phyloP scores from a whole-genome alignment of 768 basidiomycete species.

The Tulasnella sp. region DNA sequence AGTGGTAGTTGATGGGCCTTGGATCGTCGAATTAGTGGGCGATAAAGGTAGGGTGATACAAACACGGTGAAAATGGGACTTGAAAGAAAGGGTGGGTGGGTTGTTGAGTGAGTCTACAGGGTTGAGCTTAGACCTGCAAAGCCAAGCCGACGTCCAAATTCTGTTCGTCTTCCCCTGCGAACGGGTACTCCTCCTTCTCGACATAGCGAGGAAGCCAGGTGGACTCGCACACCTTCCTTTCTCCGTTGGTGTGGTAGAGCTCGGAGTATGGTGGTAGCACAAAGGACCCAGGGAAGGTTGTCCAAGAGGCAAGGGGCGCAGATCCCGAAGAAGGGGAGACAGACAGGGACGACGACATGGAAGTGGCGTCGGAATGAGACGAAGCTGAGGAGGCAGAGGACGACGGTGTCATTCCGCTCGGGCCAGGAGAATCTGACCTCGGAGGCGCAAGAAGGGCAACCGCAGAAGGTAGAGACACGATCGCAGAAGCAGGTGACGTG shows the following conservation, averaged over 20 bases:
- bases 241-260: conserved; percentile 61
- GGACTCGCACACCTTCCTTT: conserved; percentile 23
- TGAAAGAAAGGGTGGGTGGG: no score
- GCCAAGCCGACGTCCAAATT: not conserved
- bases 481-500: not conserved
- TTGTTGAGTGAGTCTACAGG: no score
- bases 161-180: not conserved
- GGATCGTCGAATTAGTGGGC: no score
- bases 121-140: not conserved
- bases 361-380: conserved; percentile 16
- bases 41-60: no score
- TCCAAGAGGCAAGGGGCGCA: conserved; percentile 22
- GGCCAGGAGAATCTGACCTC: not conserved
- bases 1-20: no score
- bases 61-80: no score
- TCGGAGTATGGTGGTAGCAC: conserved; percentile 63
- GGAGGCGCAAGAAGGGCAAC: not conserved
- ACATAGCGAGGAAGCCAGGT: conserved; percentile 15
- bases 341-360: not conserved
- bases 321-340: not conserved
- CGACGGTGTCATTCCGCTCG: conserved; percentile 27
- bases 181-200: conserved; percentile 14
- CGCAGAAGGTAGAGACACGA: not conserved
- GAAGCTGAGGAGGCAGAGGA: conserved; percentile 37
- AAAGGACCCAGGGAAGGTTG: conserved; percentile 23